A percentile compares a stretch with the other conserved stretches of the same genome.
Conservation (phyloP, 1,284 basidiomycete genomes). For the Inonotus hispidus region DNA sequence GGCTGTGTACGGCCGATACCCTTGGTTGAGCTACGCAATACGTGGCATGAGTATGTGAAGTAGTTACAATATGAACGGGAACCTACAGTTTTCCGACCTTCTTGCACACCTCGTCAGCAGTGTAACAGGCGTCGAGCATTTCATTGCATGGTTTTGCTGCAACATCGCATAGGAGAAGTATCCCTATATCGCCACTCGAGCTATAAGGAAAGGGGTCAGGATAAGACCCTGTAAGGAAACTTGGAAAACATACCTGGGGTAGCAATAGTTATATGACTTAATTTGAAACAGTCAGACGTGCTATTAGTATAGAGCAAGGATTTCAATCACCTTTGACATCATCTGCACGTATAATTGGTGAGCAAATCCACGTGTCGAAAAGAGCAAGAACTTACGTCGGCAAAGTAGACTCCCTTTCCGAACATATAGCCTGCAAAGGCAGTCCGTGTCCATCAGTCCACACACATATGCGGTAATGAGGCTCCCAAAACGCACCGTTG, state of each 20-base stretch:
- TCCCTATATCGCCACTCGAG: constrained; percentile 44
- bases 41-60: too few relatives aligned
- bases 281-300: not conserved
- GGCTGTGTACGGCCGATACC: constrained; percentile 50
- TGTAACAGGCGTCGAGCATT: constrained; percentile 40
- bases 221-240: not conserved
- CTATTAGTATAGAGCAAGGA: not conserved
- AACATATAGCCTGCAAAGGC: constrained; percentile 49
- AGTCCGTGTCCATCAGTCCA: not conserved
- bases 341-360: constrained; percentile 35
- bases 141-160: constrained; percentile 54
- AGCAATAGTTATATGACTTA: constrained; percentile 56
- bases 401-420: constrained; percentile 66
- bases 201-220: constrained; percentile 27
- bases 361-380: constrained; percentile 6
- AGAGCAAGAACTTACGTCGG: constrained; percentile 42
- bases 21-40: constrained; percentile 41
- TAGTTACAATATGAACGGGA: constrained; percentile 18
- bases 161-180: constrained; percentile 56
- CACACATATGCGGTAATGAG: not conserved
- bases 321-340: constrained; percentile 48
- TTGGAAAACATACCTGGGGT: constrained; percentile 36
- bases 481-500: constrained; percentile 30
- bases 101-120: constrained; percentile 47
- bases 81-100: constrained; percentile 30